Evolutionary conservation across 2,329 filamentous ascomycete species (phyloP), one percentile per base, ranked within the genome.

Genomic region (Sporothrix pallida): DNA sequence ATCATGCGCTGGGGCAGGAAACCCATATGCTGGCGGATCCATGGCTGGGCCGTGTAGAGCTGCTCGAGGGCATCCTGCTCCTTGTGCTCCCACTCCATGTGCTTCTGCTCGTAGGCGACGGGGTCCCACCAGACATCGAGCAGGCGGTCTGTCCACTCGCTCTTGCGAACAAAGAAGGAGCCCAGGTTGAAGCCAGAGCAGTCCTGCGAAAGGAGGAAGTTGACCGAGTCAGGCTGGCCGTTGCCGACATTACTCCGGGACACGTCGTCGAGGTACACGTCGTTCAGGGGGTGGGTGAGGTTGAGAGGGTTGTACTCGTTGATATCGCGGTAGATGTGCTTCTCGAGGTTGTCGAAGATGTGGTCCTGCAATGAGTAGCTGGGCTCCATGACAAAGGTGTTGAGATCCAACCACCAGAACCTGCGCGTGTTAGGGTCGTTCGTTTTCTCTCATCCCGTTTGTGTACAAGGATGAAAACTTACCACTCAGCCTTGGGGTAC

Each of bases 31-130:
- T 93, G 90, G 74, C 96, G 90, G 72, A 98, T 90, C 95, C 96
- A 99, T 0, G 96, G 93, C 81, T 98, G 95, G 72, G 92, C 92
- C 73, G 87, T 88, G 84, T 99, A 99, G 76, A 99, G 87, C 83
- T 97, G 92, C 83, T 98, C 95, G 58, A 99, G 85, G 1, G 95
- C 94, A 80, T 98, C 95, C 83, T 99, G 96, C 82, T 99, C 96
- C 81, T 98, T 98, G 86, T 99, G 96, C 80, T 96, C 95, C 96
- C 96, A 99, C 76, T 96, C 89, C 95, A 98, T 98, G 82, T 99
- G 96, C 81, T 94, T 97, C 83, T 99, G 96, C 83, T 99, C 96
- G 82, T 99, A 99, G 73, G 92, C 90, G 44, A 98, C 95, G 0
- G 96, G 96, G 79, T 99, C 96, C 96, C 96, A 99, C 96, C 96